Evolutionary conservation across 1,284 basidiomycete species (phyloP).

Genomic region (Tylopilus sp.): DNA sequence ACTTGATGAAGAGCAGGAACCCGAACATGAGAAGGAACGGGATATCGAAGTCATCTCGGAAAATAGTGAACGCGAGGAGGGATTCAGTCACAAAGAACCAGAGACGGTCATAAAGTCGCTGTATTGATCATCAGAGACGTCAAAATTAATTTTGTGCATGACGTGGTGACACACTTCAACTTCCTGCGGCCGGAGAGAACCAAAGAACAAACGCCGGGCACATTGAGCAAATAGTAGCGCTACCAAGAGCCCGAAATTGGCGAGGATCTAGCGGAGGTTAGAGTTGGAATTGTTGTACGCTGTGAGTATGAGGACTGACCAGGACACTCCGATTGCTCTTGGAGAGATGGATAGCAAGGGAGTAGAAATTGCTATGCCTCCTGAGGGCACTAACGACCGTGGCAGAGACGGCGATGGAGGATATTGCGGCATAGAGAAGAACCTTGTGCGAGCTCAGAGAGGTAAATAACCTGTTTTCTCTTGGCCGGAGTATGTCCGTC

Average conservation of each 20-base stretch:
- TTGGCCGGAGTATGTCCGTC: constrained; percentile 37
- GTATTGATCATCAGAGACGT: constrained; percentile 6
- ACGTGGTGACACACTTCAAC: constrained; percentile 67
- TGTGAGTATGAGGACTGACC: constrained; percentile 45
- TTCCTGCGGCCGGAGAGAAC: constrained; percentile 82
- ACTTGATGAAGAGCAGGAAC: constrained; percentile 90
- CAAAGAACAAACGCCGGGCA: constrained; percentile 90
- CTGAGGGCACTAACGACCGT: constrained; percentile 78
- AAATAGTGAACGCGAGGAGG: constrained; percentile 93
- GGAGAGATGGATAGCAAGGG: constrained; percentile 88
- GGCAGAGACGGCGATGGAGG: constrained; percentile 65
- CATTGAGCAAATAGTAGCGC: constrained; percentile 74
- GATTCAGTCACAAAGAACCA: constrained; percentile 99
- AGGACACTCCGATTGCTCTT: constrained; percentile 87
- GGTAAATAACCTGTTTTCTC: constrained; percentile 41
- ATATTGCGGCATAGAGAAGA: constrained; percentile 66
- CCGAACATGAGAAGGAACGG: constrained; percentile 91
- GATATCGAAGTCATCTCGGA: constrained; percentile 91
- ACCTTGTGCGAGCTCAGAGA: constrained; percentile 61
- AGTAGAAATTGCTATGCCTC: constrained; percentile 90
- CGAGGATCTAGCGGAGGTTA: constrained; percentile 67
- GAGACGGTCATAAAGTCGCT: constrained; percentile 91
- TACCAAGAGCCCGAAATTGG: constrained; percentile 85
- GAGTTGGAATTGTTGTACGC: neutral
- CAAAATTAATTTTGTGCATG: constrained; percentile 1